Percentiles rank a stretch among this genome's conserved stretches.
These are phyloP conservation scores for Neotropicomus parvogracilis DNA, from an alignment of 1,284 basidiomycete genomes.

Conservation along the genomic window DNA sequence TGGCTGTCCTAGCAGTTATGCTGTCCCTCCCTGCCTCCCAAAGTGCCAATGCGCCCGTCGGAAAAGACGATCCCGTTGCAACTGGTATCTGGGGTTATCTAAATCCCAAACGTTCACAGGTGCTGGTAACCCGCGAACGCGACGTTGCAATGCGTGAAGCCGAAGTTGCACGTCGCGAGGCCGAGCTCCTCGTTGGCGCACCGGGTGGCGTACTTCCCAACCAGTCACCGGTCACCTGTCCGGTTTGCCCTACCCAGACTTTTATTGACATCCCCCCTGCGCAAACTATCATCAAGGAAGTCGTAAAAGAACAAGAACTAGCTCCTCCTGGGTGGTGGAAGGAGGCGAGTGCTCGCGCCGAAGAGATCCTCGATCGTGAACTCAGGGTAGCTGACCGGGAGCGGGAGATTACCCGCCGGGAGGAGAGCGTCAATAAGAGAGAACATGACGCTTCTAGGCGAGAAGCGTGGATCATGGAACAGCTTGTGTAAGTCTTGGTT, in stretches of 20 bases:
- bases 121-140: slow-evolving; percentile 70
- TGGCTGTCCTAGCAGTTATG: slow-evolving; percentile 81
- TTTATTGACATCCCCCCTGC: slow-evolving; percentile 53
- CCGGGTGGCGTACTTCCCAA: slow-evolving; percentile 68
- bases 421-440: slow-evolving; percentile 75
- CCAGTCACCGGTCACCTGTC: slow-evolving; percentile 49
- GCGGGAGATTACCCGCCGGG: slow-evolving; percentile 75
- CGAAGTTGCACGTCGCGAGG: slow-evolving; percentile 80
- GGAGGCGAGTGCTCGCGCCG: slow-evolving; percentile 59
- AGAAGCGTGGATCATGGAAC: slow-evolving; percentile 85
- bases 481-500: slow-evolving; percentile 64
- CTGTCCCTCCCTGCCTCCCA: slow-evolving; percentile 66
- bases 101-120: slow-evolving; percentile 74
- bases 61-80: slow-evolving; percentile 40
- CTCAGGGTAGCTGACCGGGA: slow-evolving; percentile 78
- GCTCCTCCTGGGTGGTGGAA: slow-evolving; percentile 72
- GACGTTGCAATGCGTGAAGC: slow-evolving; percentile 74
- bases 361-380: slow-evolving; percentile 77
- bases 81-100: slow-evolving; percentile 66
- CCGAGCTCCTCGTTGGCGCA: slow-evolving; percentile 73
- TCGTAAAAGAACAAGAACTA: slow-evolving; percentile 74
- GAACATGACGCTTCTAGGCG: slow-evolving; percentile 80
- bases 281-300: slow-evolving; percentile 80
- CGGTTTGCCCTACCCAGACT: slow-evolving; percentile 51
- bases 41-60: slow-evolving; percentile 26